Evolutionary conservation across 805 yeast species (phyloP), one percentile per base, ranked within the genome.

Genomic region (Nakazawaea laoshanensis): DNA sequence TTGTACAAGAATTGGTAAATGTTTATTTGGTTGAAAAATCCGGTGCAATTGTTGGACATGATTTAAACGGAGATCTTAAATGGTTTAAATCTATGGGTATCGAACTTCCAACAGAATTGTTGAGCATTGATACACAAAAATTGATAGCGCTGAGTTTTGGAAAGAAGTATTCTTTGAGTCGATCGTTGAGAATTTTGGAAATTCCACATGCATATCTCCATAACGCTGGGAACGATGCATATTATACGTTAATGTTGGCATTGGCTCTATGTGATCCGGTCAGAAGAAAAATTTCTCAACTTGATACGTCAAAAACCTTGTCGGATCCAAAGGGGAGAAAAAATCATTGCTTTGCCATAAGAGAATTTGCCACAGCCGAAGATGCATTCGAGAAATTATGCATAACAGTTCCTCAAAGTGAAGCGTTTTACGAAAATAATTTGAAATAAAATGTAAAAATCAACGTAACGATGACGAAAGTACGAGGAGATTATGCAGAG

Each of bases 201-300:
- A 61, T 79, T 5, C 81, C 83, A 1, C 74, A 73, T 45, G 65
- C 75, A 1, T 64, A 60, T 41, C 53, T 79, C 29, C 87, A 79
- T 48, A 79, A 79, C 47, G 87, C 82, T 2, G 83, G 77, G 3
- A 79, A 79, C 45, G 88, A 79, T 49, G 73, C 84, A 5, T 72
- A 74, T 44, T 76, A 64, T 41, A 79, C 87, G 0, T 49, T 78
- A 29, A 36, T 68, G 19, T 57, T 70, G n/a, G 63, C 70, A 7
- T 40, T 76, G 45, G 61, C 63, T 22, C 45, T 73, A 37, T 59
- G 74, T 32, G 83, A 77, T 47, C 74, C 73, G 1, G 41, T 44
- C 4, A 45, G 52, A 4, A 45, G 74, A 38, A 34, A 35, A 11
- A 4, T 35, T 12, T 31, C 35, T 24, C 30, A 36, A 12, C 21